These are phyloP conservation scores for Chrysosporium queenslandicum DNA, from an alignment of 2,329 filamentous ascomycete genomes.

Conservation along the genomic window DNA sequence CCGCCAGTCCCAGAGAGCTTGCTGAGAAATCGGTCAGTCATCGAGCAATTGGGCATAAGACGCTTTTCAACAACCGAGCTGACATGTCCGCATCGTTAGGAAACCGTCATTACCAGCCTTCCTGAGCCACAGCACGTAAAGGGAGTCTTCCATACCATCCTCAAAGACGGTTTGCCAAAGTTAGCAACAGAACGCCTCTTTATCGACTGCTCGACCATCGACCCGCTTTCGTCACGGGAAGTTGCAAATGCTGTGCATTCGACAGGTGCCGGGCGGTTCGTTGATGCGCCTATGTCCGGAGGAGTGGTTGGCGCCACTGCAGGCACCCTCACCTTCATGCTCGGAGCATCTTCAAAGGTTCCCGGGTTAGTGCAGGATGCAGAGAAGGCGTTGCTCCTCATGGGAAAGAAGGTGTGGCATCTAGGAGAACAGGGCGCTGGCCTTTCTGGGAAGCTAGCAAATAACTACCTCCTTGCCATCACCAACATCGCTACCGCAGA, in stretches of 20 bases:
- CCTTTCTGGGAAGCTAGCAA: conserved; percentile 84
- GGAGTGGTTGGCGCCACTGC: conserved; percentile 84
- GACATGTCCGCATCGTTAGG: conserved; percentile 43
- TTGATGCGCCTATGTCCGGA: conserved; percentile 95
- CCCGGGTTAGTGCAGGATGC: conserved; percentile 51
- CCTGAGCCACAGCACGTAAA: conserved; percentile 84
- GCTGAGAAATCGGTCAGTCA: conserved; percentile 56
- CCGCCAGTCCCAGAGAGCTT: conserved; percentile 50
- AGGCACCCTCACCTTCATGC: conserved; percentile 90
- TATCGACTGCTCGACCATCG: conserved; percentile 95
- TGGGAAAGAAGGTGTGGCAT: conserved; percentile 80
- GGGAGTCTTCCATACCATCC: conserved; percentile 66
- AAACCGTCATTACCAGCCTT: conserved; percentile 76
- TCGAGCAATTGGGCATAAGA: not conserved
- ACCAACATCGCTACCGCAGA: conserved; percentile 71
- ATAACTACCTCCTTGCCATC: conserved; percentile 91
- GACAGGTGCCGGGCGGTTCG: conserved; percentile 62
- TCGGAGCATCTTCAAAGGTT: conserved; percentile 52
- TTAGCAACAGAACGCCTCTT: conserved; percentile 59
- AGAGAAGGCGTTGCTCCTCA: conserved; percentile 60
- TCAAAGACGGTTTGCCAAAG: conserved; percentile 48
- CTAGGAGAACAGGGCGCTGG: conserved; percentile 77
- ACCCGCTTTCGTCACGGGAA: conserved; percentile 69
- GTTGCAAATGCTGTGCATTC: conserved; percentile 62
- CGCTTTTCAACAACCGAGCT: not conserved